Percentiles rank a stretch among this genome's conserved stretches.
phyloP scores from a whole-genome alignment of 108 stramenopile species.

The Nannochloropsis salina region DNA sequence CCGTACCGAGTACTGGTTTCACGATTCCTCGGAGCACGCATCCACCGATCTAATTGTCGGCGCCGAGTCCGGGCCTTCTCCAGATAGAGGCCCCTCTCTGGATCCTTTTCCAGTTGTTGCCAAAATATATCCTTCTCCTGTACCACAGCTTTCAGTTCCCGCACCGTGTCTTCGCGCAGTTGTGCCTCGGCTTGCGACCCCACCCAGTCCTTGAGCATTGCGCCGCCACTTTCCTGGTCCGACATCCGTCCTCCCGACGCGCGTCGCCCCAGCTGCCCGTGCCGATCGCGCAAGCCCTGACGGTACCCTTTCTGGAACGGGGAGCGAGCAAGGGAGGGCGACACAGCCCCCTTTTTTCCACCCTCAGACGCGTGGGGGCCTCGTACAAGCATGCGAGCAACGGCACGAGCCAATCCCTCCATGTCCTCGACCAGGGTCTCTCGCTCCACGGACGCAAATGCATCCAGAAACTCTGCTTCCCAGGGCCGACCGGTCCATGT shows the following conservation, averaged over 20 bases:
- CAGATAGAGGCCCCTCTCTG: slow-evolving; percentile 1
- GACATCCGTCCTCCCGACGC: neutral
- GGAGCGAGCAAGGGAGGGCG: neutral
- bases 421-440: slow-evolving; percentile 11
- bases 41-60: neutral
- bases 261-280: neutral
- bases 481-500: neutral
- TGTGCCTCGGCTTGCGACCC: neutral
- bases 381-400: slow-evolving; percentile 5
- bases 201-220: neutral
- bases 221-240: neutral
- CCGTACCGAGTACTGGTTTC: neutral
- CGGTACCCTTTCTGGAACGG: neutral
- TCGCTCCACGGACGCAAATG: neutral
- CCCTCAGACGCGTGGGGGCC: neutral
- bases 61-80: neutral
- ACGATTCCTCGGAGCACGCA: neutral
- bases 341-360: neutral
- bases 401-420: neutral
- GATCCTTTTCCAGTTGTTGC: neutral
- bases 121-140: neutral
- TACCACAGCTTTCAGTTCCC: neutral
- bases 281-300: neutral
- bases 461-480: neutral
- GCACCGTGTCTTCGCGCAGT: neutral